phyloP scores from a whole-genome alignment of 306 rosid genomes.

The Dryas octopetala region DNA sequence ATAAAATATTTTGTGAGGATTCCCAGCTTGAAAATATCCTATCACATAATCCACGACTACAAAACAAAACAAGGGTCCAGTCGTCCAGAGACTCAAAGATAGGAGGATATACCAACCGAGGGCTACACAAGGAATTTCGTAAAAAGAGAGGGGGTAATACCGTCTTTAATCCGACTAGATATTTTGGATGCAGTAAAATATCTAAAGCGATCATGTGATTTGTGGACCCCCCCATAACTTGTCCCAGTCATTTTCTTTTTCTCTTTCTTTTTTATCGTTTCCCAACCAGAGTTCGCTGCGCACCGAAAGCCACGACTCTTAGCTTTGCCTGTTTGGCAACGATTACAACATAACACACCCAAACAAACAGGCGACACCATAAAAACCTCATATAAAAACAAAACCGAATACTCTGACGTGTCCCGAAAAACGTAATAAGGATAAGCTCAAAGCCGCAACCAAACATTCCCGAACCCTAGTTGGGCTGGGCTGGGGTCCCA shows the following conservation, averaged over 20 bases:
- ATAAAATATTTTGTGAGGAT: too few species aligned
- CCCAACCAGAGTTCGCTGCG: neutral
- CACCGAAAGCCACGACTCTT: neutral
- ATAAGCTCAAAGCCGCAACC: neutral
- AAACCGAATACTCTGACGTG: neutral
- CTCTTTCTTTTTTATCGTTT: neutral
- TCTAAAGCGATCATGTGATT: slow-evolving; percentile 8
- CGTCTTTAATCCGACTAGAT: slow-evolving; percentile 2
- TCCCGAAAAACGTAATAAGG: neutral
- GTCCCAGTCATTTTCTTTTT: neutral
- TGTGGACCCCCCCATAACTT: neutral
- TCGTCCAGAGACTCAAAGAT: neutral
- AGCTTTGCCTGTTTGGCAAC: neutral
- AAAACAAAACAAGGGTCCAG: too few species aligned
- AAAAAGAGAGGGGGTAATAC: neutral
- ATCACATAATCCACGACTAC: too few species aligned
- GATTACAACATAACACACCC: neutral
- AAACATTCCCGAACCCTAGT: too few species aligned
- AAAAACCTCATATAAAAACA: too few species aligned
- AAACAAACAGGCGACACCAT: too few species aligned
- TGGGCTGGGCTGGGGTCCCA: too few species aligned
- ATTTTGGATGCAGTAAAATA: slow-evolving; percentile 19
- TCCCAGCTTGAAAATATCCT: too few species aligned
- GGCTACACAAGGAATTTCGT: neutral
- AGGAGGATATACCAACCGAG: neutral